Evolutionary conservation across 225 moss, liverwort and hornwort species (phyloP), one percentile per base, ranked within the genome.

Genomic region (Ulota crispa): DNA sequence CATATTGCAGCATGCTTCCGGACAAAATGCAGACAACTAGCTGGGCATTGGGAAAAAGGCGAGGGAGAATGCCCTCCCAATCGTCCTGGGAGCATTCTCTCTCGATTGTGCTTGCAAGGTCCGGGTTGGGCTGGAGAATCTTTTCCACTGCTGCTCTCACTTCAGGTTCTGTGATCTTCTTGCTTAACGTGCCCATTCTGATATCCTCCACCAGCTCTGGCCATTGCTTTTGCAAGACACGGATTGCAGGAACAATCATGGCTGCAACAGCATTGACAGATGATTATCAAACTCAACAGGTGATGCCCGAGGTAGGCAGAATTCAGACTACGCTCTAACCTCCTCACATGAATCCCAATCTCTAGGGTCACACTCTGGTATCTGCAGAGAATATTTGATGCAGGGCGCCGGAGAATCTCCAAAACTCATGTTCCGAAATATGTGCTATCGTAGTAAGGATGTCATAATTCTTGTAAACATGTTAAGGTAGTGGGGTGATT

Each of bases 1-100:
- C 87, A 42, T 95, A 97, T 9, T 88, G 91, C 72, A 82, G 72
- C 94, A 97, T 95, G 26, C 87, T 85, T 7, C 97, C 95, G 1
- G 92, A 91, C 52, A 92, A 50, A 28, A 95, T 76, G 30, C 89
- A 88, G 18, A 70, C 75, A 15, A 97, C 70, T 20, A 90, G 79
- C 18, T 24, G 76, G 30, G 85, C 81, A 34, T 95, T 97, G 1
- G 95, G 97, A 61, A 93, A 97, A 20, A 95, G 89, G 12, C 93
- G 83, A 10, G 87, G 90, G 24, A 95, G 80, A 73, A 94, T 92
- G 64, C 93, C 93, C 65, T 84, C 85, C 88, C 93, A 89, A 27
- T 85, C 80, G 18, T 88, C 83, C 61, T 85, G 82, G 2, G 83
- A 82, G 32, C 90, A 87, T 76, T 90, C 92, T 52, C 24, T 47